Evolutionary conservation across 169 alveolate species (phyloP).

Genomic region (Plasmodium gonderi): DNA sequence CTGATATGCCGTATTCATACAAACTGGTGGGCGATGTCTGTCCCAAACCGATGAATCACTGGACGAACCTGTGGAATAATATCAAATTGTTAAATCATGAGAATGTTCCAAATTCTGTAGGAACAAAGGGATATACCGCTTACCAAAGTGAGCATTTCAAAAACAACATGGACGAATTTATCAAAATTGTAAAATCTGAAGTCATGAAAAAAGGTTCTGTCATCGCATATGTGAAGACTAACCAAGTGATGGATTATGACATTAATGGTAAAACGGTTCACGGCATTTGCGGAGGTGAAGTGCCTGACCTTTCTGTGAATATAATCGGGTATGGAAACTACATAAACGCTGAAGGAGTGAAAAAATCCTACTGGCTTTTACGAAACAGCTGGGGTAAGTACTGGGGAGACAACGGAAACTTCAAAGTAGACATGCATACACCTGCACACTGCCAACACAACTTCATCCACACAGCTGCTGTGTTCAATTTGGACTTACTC

Average conservation of each 20-base stretch:
- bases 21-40: not conserved
- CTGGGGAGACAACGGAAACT: conserved; percentile 21
- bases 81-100: not conserved
- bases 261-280: conserved; percentile 55
- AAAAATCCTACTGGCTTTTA: conserved; percentile 8
- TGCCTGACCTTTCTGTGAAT: conserved; percentile 34
- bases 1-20: not conserved
- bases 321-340: conserved; percentile 66
- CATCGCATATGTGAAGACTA: conserved; percentile 39
- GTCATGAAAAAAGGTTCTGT: conserved; percentile 61
- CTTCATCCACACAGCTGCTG: conserved; percentile 12
- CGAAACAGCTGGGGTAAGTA: conserved; percentile 8
- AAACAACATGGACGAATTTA: conserved; percentile 29
- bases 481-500: not conserved
- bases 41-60: not conserved
- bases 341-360: conserved; percentile 16
- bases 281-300: conserved; percentile 12
- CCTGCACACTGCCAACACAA: not conserved
- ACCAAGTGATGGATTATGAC: conserved; percentile 18
- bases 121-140: conserved; percentile 13
- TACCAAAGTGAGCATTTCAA: not conserved
- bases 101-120: not conserved
- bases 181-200: conserved; percentile 23
- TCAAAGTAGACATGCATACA: conserved; percentile 17
- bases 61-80: not conserved